Conservation (phyloP, 108 stramenopile genomes). For the Skeletonema tropicum region DNA sequence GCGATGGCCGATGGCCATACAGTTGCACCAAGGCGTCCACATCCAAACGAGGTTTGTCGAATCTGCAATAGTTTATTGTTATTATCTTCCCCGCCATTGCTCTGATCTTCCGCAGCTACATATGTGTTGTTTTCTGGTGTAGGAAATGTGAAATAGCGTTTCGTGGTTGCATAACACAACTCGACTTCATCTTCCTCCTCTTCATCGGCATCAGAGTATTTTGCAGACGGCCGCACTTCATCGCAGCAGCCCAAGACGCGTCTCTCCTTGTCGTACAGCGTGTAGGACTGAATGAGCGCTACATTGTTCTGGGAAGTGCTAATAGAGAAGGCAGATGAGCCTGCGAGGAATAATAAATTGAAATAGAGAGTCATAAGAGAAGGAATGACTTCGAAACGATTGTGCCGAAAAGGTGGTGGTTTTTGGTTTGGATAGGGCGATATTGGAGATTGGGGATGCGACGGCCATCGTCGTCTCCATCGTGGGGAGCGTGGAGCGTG, state of each 20-base stretch:
- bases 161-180: conserved; percentile 37
- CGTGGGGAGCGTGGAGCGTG: too few species aligned
- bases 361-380: too few species aligned
- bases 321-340: background rate
- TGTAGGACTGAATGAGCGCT: background rate
- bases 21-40: conserved; percentile 44
- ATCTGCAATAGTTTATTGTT: background rate
- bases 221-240: background rate
- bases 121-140: background rate
- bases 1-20: conserved; percentile 51
- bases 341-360: background rate
- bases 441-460: too few species aligned
- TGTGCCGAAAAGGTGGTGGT: too few species aligned
- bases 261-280: background rate
- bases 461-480: too few species aligned
- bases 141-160: conserved; percentile 39
- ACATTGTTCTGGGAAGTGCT: background rate
- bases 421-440: too few species aligned
- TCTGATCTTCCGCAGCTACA: too few species aligned
- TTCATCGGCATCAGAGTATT: background rate
- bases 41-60: conserved; percentile 56
- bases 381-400: too few species aligned
- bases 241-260: background rate
- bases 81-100: background rate
- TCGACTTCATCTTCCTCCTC: conserved; percentile 57